phyloP scores from a whole-genome alignment of 2,329 filamentous ascomycete genomes.

The Neopestalotiopsis sp. region DNA sequence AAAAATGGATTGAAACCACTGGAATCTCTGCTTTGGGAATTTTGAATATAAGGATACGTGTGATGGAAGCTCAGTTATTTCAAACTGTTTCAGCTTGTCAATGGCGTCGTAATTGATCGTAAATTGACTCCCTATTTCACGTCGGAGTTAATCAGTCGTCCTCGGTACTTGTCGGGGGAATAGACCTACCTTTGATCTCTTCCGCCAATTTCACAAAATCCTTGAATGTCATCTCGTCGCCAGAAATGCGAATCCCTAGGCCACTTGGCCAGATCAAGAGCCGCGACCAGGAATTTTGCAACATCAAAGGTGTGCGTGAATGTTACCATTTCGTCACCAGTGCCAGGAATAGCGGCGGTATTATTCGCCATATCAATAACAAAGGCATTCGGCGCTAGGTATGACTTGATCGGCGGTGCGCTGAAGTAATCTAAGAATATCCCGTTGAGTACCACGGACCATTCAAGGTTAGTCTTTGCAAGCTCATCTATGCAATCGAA shows the following conservation, averaged over 20 bases:
- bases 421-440: background rate
- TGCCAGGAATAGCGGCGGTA: background rate
- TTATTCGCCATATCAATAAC: background rate
- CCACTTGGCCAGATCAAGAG: background rate
- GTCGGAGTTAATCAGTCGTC: background rate
- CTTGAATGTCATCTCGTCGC: background rate
- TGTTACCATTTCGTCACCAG: background rate
- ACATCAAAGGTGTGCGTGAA: background rate
- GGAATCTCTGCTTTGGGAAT: background rate
- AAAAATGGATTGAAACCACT: constrained; percentile 7
- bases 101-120: background rate
- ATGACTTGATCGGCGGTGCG: background rate
- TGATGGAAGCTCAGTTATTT: background rate
- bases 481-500: constrained; percentile 4
- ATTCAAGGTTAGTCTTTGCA: background rate
- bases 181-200: background rate
- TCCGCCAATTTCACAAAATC: background rate
- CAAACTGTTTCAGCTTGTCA: background rate
- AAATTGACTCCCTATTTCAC: background rate
- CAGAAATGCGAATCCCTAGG: background rate
- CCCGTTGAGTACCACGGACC: background rate
- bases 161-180: no score
- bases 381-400: background rate
- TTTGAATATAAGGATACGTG: background rate
- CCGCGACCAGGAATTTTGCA: background rate